A percentile compares a stretch with the other conserved stretches of the same genome.
phyloP scores from a whole-genome alignment of 805 yeast genomes.

The Metschnikowia colocasiae region DNA sequence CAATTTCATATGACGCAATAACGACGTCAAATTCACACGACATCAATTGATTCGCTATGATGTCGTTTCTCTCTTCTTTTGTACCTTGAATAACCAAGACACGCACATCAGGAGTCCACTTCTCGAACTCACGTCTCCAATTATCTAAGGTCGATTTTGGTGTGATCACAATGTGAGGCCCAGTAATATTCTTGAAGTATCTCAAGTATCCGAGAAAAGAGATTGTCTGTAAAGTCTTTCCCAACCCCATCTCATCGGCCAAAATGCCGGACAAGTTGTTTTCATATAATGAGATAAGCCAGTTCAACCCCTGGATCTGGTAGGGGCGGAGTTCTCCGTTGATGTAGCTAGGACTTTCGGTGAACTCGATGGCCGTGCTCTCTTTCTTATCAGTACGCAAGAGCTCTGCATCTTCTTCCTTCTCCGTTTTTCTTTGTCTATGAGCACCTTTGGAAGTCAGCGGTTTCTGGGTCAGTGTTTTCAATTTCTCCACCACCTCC shows the following conservation, averaged over 20 bases:
- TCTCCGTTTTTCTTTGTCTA: constrained; percentile 66
- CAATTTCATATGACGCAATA: constrained; percentile 71
- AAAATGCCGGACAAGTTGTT: constrained; percentile 70
- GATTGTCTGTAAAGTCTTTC: constrained; percentile 77
- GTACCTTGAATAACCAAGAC: constrained; percentile 72
- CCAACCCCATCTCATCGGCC: constrained; percentile 86
- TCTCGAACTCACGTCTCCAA: constrained; percentile 73
- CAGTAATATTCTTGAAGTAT: constrained; percentile 53
- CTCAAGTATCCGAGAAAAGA: constrained; percentile 71
- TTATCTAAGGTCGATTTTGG: constrained; percentile 81
- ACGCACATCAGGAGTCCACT: constrained; percentile 77
- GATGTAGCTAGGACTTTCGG: constrained; percentile 50
- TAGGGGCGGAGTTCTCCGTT: constrained; percentile 64
- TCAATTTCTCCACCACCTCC: constrained; percentile 45
- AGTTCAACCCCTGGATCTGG: constrained; percentile 77
- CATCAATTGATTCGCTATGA: constrained; percentile 49
- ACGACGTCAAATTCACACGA: constrained; percentile 69
- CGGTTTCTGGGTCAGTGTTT: constrained; percentile 7
- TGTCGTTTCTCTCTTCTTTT: constrained; percentile 57
- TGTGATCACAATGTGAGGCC: constrained; percentile 73
- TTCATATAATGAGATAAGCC: constrained; percentile 67
- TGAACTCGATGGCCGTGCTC: constrained; percentile 41
- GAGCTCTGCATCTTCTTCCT: constrained; percentile 75
- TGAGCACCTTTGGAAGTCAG: constrained; percentile 22
- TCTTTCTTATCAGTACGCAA: constrained; percentile 50